A percentile compares a stretch with the other conserved stretches of the same genome.
Evolutionary conservation across 768 basidiomycete genomes (phyloP).

Genomic region (Auricularia cornea): DNA sequence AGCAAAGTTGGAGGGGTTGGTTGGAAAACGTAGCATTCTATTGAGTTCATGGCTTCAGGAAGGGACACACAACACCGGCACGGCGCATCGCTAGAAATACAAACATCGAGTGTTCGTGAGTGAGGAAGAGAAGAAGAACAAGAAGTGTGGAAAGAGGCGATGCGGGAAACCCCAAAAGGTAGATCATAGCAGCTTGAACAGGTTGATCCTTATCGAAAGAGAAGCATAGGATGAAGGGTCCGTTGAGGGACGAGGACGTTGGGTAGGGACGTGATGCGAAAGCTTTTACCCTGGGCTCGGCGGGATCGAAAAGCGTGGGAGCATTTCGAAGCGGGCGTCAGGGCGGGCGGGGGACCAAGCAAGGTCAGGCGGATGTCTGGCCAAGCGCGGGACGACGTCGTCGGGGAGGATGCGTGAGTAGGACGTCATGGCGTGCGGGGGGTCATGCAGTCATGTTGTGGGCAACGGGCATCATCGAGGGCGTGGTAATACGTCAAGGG

Average conservation of each 20-base stretch:
- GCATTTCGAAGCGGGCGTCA: background rate
- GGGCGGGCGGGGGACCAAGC: background rate
- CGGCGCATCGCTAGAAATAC: background rate
- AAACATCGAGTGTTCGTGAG: background rate
- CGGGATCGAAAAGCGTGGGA: background rate
- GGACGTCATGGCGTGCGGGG: no score
- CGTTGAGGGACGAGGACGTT: background rate
- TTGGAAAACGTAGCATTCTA: background rate
- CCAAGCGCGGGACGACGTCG: no score
- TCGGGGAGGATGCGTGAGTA: no score
- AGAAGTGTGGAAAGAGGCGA: background rate
- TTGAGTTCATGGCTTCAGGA: background rate
- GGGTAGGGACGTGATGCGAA: background rate
- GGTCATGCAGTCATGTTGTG: no score
- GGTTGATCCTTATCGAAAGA: background rate
- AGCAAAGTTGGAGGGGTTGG: no score
- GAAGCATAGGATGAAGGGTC: background rate
- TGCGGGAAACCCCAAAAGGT: background rate
- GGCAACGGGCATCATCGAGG: no score
- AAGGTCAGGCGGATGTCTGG: no score
- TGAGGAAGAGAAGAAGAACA: background rate
- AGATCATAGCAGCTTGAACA: background rate
- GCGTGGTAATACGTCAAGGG: no score
- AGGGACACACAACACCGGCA: background rate
- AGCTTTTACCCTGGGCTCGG: background rate